Evolutionary conservation across 441 rosid species (phyloP).

Genomic region (Brassica balearica): DNA sequence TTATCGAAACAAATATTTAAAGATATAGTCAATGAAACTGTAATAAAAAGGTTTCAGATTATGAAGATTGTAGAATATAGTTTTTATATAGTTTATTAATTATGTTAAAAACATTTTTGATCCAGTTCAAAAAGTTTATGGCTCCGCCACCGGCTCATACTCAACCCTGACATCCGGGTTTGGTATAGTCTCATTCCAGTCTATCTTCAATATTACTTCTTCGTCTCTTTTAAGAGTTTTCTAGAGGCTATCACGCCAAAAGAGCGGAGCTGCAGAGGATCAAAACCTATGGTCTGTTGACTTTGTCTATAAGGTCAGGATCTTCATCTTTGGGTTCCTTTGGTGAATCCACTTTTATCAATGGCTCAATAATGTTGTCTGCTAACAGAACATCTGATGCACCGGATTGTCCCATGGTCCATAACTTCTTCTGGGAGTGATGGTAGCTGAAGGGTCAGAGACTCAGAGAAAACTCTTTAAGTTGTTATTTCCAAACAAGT

Average conservation of each 20-base stretch:
- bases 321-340: constrained; percentile 48
- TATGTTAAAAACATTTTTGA: too few relatives aligned
- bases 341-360: constrained; percentile 82
- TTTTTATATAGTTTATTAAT: too few relatives aligned
- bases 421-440: constrained; percentile 44
- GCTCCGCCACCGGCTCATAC: constrained; percentile 48
- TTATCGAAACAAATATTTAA: too few relatives aligned
- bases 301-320: constrained; percentile 60
- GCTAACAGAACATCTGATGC: constrained; percentile 78
- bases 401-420: constrained; percentile 54
- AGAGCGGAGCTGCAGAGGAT: constrained; percentile 49
- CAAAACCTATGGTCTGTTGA: constrained; percentile 73
- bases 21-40: too few relatives aligned
- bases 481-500: constrained; percentile 58
- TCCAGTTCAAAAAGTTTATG: too few relatives aligned
- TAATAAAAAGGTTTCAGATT: too few relatives aligned
- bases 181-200: constrained; percentile 86
- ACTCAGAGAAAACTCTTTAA: constrained; percentile 30
- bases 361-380: constrained; percentile 63
- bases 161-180: constrained; percentile 88
- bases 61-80: too few relatives aligned
- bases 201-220: constrained; percentile 60
- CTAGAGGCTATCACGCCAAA: constrained; percentile 67
- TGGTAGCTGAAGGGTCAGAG: constrained; percentile 45
- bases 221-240: constrained; percentile 61